Percentiles rank a stretch among this genome's conserved stretches.
Conservation (phyloP, 169 alveolate species). For the Plasmodium vinckei region DNA sequence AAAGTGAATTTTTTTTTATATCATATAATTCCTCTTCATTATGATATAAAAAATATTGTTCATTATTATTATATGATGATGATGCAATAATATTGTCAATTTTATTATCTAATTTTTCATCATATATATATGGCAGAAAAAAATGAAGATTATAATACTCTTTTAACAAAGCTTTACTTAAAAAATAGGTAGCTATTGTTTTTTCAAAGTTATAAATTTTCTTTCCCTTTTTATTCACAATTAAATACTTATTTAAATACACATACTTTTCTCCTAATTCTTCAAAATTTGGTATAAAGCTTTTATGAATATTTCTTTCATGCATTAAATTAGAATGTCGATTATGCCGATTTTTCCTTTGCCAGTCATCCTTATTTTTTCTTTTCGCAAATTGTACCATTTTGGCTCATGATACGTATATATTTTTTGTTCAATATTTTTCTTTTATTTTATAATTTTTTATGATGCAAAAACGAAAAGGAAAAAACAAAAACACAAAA, state of each 20-base stretch:
- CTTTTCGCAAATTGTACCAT: not conserved
- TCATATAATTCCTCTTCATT: slow-evolving; percentile 15
- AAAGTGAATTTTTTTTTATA: slow-evolving; percentile 5
- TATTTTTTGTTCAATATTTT: not conserved
- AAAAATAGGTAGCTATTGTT: slow-evolving; percentile 51
- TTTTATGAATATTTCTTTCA: slow-evolving; percentile 68
- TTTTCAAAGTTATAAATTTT: slow-evolving; percentile 44
- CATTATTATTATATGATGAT: not conserved
- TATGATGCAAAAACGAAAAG: too few relatives aligned
- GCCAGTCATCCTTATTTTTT: not conserved
- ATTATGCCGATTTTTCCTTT: not conserved
- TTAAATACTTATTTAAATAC: slow-evolving; percentile 30
- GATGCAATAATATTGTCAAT: slow-evolving; percentile 2
- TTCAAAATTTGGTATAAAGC: slow-evolving; percentile 22
- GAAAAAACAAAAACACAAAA: too few relatives aligned
- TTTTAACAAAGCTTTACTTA: slow-evolving; percentile 70
- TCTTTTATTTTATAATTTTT: not conserved
- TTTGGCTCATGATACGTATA: not conserved
- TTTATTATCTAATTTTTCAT: not conserved
- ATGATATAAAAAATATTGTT: not conserved
- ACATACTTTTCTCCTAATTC: slow-evolving; percentile 63
- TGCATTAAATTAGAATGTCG: slow-evolving; percentile 33
- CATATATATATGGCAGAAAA: slow-evolving; percentile 57
- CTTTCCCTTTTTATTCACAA: slow-evolving; percentile 33
- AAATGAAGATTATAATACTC: slow-evolving; percentile 48